Percentiles rank a stretch among this genome's conserved stretches.
Evolutionary conservation across 2,329 filamentous ascomycete genomes (phyloP).

Genomic region (Neofusicoccum kwambonambiense): DNA sequence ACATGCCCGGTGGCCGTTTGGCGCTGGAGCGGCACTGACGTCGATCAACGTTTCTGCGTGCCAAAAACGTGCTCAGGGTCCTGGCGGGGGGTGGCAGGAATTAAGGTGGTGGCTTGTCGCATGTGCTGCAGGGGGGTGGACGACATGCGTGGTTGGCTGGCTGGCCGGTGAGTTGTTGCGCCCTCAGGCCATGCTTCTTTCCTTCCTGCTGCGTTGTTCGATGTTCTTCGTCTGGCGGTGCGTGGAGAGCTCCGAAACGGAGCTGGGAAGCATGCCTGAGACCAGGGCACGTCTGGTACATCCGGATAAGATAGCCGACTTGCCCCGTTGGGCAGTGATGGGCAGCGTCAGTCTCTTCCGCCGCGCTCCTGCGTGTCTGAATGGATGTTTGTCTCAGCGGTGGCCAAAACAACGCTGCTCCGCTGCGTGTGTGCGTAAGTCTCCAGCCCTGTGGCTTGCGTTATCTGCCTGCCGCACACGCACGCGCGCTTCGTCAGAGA

Average conservation of each 20-base stretch:
- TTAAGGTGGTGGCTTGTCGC: neutral
- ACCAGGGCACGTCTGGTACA: no score
- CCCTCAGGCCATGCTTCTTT: neutral
- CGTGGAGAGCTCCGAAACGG: neutral
- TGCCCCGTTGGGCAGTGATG: neutral
- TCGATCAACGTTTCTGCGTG: no score
- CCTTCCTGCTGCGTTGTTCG: neutral
- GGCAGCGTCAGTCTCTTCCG: neutral
- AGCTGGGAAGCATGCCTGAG: neutral
- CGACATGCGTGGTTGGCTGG: neutral
- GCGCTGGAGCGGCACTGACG: no score
- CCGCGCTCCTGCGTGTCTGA: neutral
- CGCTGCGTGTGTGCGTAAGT: neutral
- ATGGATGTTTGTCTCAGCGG: neutral
- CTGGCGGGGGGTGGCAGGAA: neutral
- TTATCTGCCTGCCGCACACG: neutral
- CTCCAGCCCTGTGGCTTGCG: neutral
- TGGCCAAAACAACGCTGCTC: neutral
- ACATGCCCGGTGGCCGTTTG: no score
- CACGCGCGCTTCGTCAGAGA: no score
- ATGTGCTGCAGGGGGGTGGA: neutral
- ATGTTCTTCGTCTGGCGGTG: neutral
- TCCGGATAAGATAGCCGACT: neutral
- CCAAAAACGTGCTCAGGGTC: no score
- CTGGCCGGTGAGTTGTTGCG: neutral